A percentile compares a stretch with the other conserved stretches of the same genome.
These are phyloP conservation scores for Cyberlindnera mississippiensis DNA, from an alignment of 805 yeast genomes.

Conservation along the genomic window DNA sequence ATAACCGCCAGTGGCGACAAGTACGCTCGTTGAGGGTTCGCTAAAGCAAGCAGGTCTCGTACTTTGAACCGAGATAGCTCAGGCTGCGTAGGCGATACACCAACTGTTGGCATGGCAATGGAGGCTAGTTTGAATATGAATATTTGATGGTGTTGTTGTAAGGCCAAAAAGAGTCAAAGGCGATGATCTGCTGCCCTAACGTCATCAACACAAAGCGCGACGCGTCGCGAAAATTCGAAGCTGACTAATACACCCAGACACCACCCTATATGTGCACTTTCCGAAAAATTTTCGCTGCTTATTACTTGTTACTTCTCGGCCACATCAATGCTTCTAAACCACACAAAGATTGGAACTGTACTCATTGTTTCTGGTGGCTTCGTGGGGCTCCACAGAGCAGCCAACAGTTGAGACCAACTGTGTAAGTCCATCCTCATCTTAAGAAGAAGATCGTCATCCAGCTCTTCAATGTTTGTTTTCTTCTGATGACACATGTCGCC, in stretches of 20 bases:
- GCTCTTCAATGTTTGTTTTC: neutral
- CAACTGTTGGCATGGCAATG: neutral
- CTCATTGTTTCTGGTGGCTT: no score
- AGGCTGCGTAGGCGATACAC: neutral
- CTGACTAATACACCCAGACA: constrained; percentile 13
- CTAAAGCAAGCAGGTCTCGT: constrained; percentile 46
- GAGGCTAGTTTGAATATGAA: no score
- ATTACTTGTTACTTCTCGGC: neutral
- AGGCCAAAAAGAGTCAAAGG: neutral
- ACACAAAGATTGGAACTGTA: no score
- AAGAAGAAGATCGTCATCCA: neutral
- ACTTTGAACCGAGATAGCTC: constrained; percentile 39
- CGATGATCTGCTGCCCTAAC: constrained; percentile 2
- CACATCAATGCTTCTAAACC: neutral
- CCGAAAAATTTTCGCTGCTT: constrained; percentile 7
- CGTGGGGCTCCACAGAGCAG: neutral
- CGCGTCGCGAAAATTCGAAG: neutral
- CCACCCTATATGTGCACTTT: constrained; percentile 2
- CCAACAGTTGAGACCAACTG: constrained; percentile 20
- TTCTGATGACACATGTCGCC: constrained; percentile 29
- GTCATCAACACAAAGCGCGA: neutral
- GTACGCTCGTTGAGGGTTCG: constrained; percentile 45
- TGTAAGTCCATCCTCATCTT: constrained; percentile 6
- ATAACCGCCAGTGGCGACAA: constrained; percentile 70
- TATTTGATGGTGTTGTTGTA: no score